Conservation (phyloP, 2,329 filamentous ascomycete genomes). For the Xylaria hypoxylon region DNA sequence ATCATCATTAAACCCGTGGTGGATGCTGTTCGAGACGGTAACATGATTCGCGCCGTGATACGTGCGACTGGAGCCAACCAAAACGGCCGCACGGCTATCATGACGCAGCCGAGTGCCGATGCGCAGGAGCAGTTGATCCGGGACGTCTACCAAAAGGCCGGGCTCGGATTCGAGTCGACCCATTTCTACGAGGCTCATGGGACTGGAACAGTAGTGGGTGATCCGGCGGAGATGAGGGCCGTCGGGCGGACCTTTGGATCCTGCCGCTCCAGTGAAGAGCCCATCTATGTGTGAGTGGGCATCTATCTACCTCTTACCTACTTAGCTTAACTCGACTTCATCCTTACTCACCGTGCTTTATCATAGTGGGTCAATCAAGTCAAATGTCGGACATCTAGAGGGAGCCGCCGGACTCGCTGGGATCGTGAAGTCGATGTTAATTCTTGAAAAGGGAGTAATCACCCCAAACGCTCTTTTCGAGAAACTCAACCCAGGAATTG, state of each 20-base stretch:
- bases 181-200: neutral
- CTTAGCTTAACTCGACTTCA: too few species aligned
- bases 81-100: neutral
- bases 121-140: neutral
- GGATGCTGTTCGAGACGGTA: neutral
- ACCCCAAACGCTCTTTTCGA: conserved; percentile 8
- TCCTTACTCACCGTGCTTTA: too few species aligned
- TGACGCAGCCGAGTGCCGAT: neutral
- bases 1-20: neutral
- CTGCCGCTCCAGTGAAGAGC: neutral
- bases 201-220: neutral
- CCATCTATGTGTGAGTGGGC: neutral
- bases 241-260: neutral
- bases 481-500: conserved; percentile 10
- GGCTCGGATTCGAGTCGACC: neutral
- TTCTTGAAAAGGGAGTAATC: conserved; percentile 19
- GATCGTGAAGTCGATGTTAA: neutral
- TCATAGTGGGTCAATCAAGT: conserved; percentile 1
- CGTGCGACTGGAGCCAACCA: neutral
- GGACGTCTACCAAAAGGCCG: neutral
- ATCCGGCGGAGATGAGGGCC: neutral
- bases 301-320: neutral
- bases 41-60: conserved; percentile 1
- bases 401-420: neutral
- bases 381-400: conserved; percentile 16